Evolutionary conservation across 805 yeast species (phyloP).

Genomic region (Metschnikowia proteae): DNA sequence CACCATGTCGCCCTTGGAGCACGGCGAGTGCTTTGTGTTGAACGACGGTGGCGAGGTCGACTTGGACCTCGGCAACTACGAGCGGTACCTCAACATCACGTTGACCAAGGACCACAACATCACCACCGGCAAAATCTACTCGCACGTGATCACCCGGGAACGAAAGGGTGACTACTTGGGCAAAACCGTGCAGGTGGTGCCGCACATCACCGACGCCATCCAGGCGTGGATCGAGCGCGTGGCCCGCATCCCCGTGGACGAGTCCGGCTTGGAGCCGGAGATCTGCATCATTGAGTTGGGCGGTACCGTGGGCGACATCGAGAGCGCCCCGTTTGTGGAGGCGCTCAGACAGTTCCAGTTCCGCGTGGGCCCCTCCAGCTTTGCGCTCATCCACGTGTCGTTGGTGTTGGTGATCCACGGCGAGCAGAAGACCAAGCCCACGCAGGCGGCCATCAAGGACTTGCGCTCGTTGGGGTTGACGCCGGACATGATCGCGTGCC

Average conservation of each 20-base stretch:
- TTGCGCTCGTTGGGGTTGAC: constrained; percentile 90
- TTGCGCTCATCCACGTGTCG: constrained; percentile 94
- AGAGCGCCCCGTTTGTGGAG: constrained; percentile 97
- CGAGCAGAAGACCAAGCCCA: constrained; percentile 98
- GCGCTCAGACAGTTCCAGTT: constrained; percentile 98
- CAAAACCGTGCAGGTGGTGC: constrained; percentile 99
- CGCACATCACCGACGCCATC: constrained; percentile 94
- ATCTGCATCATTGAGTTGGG: constrained; percentile 97
- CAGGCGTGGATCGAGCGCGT: constrained; percentile 99
- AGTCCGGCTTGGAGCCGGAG: constrained; percentile 84
- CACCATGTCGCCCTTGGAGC: constrained; percentile 98
- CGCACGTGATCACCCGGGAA: constrained; percentile 89
- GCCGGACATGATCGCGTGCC: constrained; percentile 97
- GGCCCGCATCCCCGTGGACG: constrained; percentile 86
- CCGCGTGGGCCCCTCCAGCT: constrained; percentile 90
- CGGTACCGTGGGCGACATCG: constrained; percentile 99
- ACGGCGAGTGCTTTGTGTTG: constrained; percentile 96
- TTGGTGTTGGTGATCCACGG: constrained; percentile 97
- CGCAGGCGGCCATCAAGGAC: constrained; percentile 98
- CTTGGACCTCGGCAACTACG: constrained; percentile 96
- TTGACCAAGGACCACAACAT: constrained; percentile 92
- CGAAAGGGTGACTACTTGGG: constrained; percentile 97
- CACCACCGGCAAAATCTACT: constrained; percentile 96
- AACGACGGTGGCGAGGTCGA: constrained; percentile 99
- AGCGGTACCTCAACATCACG: constrained; percentile 91